These are phyloP conservation scores for Penicillium daleae DNA, from an alignment of 495 filamentous ascomycete genomes.

Conservation along the genomic window DNA sequence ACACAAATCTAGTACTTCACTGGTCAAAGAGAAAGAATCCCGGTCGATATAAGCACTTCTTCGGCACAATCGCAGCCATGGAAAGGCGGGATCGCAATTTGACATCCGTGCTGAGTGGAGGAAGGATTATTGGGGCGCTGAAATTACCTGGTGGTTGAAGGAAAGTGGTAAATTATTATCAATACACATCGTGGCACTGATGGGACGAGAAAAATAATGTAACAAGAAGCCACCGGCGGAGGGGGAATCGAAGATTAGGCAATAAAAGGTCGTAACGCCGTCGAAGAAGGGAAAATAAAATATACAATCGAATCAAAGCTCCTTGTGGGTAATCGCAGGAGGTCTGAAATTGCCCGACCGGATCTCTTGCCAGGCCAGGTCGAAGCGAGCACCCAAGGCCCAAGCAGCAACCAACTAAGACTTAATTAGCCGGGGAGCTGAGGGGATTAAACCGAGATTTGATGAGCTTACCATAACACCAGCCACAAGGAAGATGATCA, in stretches of 20 bases:
- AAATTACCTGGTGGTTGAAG: constrained; percentile 14
- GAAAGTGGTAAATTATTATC: constrained; percentile 38
- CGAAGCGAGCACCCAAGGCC: constrained; percentile 68
- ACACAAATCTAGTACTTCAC: constrained; percentile 58
- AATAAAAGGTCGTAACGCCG: constrained; percentile 42
- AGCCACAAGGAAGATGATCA: constrained; percentile 63
- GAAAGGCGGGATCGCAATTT: constrained; percentile 90
- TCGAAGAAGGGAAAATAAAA: constrained; percentile 21
- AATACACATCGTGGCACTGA: constrained; percentile 36
- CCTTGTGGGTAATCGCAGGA: constrained; percentile 24
- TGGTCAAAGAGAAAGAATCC: constrained; percentile 36
- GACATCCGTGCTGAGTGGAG: constrained; percentile 85
- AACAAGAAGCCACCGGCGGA: constrained; percentile 33
- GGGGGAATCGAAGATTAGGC: constrained; percentile 38
- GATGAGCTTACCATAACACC: constrained; percentile 62
- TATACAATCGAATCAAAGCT: constrained; percentile 26
- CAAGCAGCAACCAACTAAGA: constrained; percentile 67
- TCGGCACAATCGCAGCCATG: constrained; percentile 95
- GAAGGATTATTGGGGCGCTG: neutral
- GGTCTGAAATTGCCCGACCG: constrained; percentile 51
- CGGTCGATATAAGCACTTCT: constrained; percentile 68
- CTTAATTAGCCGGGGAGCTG: constrained; percentile 13
- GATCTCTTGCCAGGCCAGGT: constrained; percentile 61
- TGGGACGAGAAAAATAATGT: constrained; percentile 29
- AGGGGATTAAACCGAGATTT: neutral